Conservation (phyloP, 192 early-diverging fungal genomes). For the Chytriomyces sp. region DNA sequence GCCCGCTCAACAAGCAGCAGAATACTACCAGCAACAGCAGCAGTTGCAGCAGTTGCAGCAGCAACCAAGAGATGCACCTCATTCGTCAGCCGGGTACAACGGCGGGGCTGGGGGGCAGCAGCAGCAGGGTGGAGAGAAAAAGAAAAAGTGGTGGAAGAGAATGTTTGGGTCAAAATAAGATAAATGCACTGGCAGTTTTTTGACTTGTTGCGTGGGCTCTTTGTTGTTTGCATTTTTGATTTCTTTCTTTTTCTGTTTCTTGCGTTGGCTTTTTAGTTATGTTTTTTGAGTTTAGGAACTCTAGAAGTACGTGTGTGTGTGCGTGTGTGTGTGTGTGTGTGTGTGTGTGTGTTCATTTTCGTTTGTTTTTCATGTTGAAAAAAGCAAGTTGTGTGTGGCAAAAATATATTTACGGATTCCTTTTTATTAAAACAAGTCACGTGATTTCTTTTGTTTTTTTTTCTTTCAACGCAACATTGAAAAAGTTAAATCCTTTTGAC, state of each 20-base stretch:
- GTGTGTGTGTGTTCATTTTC: too few relatives aligned
- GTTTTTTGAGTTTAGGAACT: background rate
- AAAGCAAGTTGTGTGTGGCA: background rate
- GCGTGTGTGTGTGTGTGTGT: too few relatives aligned
- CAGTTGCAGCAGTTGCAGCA: background rate
- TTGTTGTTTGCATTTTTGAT: background rate
- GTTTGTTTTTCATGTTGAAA: too few relatives aligned
- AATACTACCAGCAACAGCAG: conserved; percentile 6
- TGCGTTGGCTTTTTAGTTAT: background rate
- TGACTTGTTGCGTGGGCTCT: background rate
- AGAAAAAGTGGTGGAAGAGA: conserved; percentile 38
- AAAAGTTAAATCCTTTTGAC: background rate
- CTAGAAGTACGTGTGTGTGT: too few relatives aligned
- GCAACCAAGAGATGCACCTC: background rate
- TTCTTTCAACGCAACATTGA: background rate
- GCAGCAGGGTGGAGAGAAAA: background rate
- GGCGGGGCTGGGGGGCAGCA: background rate
- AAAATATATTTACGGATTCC: background rate
- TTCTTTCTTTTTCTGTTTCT: background rate
- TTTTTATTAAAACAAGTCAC: background rate
- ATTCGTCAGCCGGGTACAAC: background rate
- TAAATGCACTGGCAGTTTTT: background rate
- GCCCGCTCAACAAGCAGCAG: background rate
- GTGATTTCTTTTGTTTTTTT: conserved; percentile 20
- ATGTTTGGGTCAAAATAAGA: conserved; percentile 27